A percentile compares a stretch with the other conserved stretches of the same genome.
Evolutionary conservation across 2,329 filamentous ascomycete genomes (phyloP).

Genomic region (Pyrenophora seminiperda): DNA sequence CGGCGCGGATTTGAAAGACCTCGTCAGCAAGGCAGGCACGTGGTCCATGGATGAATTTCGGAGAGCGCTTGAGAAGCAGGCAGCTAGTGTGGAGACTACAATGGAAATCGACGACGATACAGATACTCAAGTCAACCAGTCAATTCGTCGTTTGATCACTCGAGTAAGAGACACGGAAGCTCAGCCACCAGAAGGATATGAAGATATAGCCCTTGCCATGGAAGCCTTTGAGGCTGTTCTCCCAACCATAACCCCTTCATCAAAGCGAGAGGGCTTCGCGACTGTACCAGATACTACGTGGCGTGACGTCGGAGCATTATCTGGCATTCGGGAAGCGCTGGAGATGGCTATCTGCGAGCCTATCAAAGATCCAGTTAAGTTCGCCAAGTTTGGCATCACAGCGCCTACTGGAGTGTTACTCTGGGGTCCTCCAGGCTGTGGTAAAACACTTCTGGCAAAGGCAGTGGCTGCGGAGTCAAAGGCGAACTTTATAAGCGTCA

Average conservation of each 20-base stretch:
- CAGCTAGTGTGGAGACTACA: slow-evolving; percentile 42
- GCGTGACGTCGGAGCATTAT: slow-evolving; percentile 86
- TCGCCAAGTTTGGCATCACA: slow-evolving; percentile 75
- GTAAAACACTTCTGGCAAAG: slow-evolving; percentile 94
- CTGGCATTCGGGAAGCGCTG: slow-evolving; percentile 78
- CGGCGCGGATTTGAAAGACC: slow-evolving; percentile 80
- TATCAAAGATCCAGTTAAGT: slow-evolving; percentile 80
- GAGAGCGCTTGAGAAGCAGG: slow-evolving; percentile 55
- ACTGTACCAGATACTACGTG: slow-evolving; percentile 93
- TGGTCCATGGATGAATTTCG: slow-evolving; percentile 67
- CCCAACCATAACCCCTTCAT: slow-evolving; percentile 75
- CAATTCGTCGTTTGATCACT: slow-evolving; percentile 54
- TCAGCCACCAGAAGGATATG: slow-evolving; percentile 58
- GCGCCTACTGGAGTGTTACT: slow-evolving; percentile 86
- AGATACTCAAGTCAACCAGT: slow-evolving; percentile 25
- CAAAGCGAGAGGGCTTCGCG: slow-evolving; percentile 91
- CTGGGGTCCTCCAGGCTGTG: slow-evolving; percentile 95
- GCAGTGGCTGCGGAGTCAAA: slow-evolving; percentile 94
- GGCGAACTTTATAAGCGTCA: slow-evolving; percentile 97
- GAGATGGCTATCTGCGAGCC: slow-evolving; percentile 86
- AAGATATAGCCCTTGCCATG: slow-evolving; percentile 64
- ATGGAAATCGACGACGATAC: slow-evolving; percentile 59
- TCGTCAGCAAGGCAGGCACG: slow-evolving; percentile 68
- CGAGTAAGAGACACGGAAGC: slow-evolving; percentile 57
- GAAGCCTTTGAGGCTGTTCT: slow-evolving; percentile 76